These are phyloP conservation scores for Carnegiea gigantea DNA, from an alignment of 179 eudicot genomes.

Conservation along the genomic window DNA sequence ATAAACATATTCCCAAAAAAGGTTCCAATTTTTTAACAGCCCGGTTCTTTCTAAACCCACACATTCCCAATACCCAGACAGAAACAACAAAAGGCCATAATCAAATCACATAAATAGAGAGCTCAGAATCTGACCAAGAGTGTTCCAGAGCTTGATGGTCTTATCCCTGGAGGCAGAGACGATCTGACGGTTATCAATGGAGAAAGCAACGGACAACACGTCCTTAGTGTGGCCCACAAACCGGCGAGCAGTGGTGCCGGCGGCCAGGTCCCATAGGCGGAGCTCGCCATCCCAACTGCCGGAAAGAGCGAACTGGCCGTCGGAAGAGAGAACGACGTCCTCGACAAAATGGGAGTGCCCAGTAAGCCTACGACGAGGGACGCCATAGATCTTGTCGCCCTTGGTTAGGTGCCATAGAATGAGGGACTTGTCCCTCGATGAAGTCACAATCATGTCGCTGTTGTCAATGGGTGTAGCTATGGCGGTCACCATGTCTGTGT, in stretches of 20 bases:
- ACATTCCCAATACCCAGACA: not conserved
- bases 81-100: no score
- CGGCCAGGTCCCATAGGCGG: conserved; percentile 54
- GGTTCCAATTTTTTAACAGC: no score
- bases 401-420: conserved; percentile 55
- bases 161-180: conserved; percentile 61
- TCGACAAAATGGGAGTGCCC: conserved; percentile 67
- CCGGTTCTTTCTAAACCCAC: no score
- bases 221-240: conserved; percentile 71
- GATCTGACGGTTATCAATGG: conserved; percentile 66
- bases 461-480: conserved; percentile 68
- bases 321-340: conserved; percentile 66
- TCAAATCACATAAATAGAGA: not conserved
- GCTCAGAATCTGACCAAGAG: conserved; percentile 36
- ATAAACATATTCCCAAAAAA: no score
- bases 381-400: conserved; percentile 50
- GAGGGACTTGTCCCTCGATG: conserved; percentile 60
- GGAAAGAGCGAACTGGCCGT: conserved; percentile 70
- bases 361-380: conserved; percentile 50
- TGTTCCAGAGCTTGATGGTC: conserved; percentile 66
- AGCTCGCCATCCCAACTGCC: conserved; percentile 73
- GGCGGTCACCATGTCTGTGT: conserved; percentile 68
- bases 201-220: conserved; percentile 63
- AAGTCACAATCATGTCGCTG: conserved; percentile 55
- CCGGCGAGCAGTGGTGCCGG: conserved; percentile 57